Evolutionary conservation across 306 rosid species (phyloP).

Genomic region (Prinsepia uniflora): DNA sequence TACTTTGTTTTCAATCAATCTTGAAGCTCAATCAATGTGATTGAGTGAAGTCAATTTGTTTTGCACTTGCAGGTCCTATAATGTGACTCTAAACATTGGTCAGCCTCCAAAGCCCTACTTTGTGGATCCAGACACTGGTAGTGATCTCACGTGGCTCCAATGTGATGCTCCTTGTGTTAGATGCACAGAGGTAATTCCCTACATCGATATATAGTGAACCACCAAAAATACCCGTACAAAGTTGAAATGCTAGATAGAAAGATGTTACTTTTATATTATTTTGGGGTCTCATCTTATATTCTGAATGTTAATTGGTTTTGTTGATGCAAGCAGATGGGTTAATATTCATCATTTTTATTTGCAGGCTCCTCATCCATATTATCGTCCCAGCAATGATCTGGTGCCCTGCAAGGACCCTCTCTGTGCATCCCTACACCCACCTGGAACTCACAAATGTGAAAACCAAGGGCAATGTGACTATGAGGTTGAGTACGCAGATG

Average conservation of each 20-base stretch:
- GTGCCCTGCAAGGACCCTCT: conserved; percentile 68
- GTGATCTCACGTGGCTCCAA: conserved; percentile 99
- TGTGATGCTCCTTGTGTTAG: conserved; percentile 78
- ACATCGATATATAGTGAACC: not conserved
- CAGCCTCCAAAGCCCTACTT: conserved; percentile 82
- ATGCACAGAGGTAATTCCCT: conserved; percentile 64
- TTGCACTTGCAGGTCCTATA: conserved; percentile 59
- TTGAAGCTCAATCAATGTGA: not conserved
- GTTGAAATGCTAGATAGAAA: no score
- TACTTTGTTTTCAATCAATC: not conserved
- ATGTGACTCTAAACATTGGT: conserved; percentile 76
- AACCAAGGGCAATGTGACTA: conserved; percentile 77
- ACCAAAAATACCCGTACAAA: not conserved
- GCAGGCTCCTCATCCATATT: conserved; percentile 81
- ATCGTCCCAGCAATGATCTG: conserved; percentile 66
- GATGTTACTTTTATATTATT: no score
- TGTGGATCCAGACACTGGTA: conserved; percentile 90
- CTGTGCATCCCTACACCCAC: conserved; percentile 59
- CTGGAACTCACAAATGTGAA: conserved; percentile 46
- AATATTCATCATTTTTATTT: conserved; percentile 6
- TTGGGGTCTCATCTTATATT: not conserved
- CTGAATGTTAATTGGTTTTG: not conserved
- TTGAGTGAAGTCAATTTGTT: not conserved
- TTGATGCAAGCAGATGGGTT: no score
- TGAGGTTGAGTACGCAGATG: conserved; percentile 77